Conservation (phyloP, 73 alveolate species). For the Durusdinium trenchii region DNA sequence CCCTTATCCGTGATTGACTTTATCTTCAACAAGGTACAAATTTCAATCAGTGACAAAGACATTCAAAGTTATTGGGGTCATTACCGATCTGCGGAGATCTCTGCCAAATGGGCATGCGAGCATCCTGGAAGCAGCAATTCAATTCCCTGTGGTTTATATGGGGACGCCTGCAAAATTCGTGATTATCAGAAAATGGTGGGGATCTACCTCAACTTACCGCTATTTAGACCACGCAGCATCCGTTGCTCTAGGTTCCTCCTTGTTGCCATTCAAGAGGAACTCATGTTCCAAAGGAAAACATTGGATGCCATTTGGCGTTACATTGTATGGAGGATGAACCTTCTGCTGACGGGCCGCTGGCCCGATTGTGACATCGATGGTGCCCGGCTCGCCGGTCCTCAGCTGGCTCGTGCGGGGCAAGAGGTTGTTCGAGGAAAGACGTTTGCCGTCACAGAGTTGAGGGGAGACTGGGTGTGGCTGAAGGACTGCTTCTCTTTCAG, state of each 20-base stretch:
- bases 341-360: not conserved
- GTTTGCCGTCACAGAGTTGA: not conserved
- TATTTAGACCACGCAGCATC: not conserved
- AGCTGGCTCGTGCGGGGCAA: not conserved
- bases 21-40: not conserved
- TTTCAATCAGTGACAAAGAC: not conserved
- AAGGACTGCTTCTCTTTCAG: not conserved
- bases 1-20: not conserved
- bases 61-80: not conserved
- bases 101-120: not conserved
- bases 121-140: not conserved
- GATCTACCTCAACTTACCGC: not conserved
- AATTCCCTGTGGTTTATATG: not conserved
- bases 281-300: not conserved
- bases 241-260: not conserved
- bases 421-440: not conserved
- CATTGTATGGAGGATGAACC: not conserved
- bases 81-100: not conserved
- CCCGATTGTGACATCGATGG: not conserved
- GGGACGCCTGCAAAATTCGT: conserved; percentile 2
- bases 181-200: not conserved
- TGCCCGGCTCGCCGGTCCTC: not conserved
- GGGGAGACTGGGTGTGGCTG: conserved; percentile 43
- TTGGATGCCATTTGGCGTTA: not conserved
- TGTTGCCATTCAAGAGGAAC: not conserved